These are phyloP conservation scores for Blastobotrys serpentis DNA, from an alignment of 1,139 yeast species.

Conservation along the genomic window DNA sequence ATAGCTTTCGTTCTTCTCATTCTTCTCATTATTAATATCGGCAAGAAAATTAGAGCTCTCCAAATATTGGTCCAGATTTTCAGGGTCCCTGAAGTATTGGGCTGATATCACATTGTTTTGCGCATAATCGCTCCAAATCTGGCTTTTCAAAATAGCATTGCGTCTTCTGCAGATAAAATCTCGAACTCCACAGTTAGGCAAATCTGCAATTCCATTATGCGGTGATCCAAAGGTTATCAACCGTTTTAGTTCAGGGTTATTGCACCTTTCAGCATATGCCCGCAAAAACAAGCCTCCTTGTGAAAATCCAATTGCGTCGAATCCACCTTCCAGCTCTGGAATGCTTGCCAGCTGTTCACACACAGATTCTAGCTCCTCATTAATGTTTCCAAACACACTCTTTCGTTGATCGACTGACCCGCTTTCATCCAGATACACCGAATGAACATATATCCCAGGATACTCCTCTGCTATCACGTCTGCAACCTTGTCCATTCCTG, in stretches of 20 bases:
- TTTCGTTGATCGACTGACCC: conserved; percentile 53
- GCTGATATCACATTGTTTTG: conserved; percentile 67
- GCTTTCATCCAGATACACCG: conserved; percentile 52
- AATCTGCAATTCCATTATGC: conserved; percentile 71
- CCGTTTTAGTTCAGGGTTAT: conserved; percentile 48
- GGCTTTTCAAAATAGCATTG: conserved; percentile 55
- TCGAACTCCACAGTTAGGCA: conserved; percentile 57
- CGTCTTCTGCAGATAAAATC: conserved; percentile 64
- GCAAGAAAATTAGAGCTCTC: conserved; percentile 57
- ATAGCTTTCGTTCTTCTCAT: conserved; percentile 41
- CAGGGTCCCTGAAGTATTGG: conserved; percentile 62
- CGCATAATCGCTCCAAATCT: conserved; percentile 58
- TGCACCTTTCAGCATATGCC: conserved; percentile 61
- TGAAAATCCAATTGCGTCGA: conserved; percentile 76
- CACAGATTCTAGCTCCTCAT: conserved; percentile 43
- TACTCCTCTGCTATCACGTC: conserved; percentile 45
- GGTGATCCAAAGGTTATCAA: conserved; percentile 80
- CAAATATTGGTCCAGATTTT: conserved; percentile 49
- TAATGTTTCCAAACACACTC: conserved; percentile 62
- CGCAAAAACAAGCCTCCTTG: conserved; percentile 79
- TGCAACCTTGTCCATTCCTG: conserved; percentile 53
- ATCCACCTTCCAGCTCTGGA: conserved; percentile 52
- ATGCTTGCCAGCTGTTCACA: conserved; percentile 45
- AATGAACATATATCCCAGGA: conserved; percentile 55
- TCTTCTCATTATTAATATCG: conserved; percentile 62